Conservation (phyloP, 164 flowering plant species). For the Liquidambar formosana region DNA sequence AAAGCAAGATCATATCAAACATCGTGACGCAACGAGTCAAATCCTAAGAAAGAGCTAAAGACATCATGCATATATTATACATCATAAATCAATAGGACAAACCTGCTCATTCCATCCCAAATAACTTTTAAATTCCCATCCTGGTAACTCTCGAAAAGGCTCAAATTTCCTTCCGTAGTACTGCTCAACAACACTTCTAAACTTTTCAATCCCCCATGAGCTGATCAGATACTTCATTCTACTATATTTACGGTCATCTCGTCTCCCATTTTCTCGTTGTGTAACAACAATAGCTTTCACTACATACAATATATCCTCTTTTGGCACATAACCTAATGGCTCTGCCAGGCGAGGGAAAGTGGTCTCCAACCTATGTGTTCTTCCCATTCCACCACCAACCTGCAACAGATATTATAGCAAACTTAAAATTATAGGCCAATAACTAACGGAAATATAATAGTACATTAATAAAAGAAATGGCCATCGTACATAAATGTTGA, state of each 20-base stretch:
- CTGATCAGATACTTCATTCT: slow-evolving; percentile 93
- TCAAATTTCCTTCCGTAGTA: slow-evolving; percentile 96
- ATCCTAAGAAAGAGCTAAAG: background rate
- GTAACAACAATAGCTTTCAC: slow-evolving; percentile 97
- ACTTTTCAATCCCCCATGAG: slow-evolving; percentile 98
- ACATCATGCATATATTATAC: background rate
- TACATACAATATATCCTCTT: slow-evolving; percentile 91
- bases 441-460: background rate
- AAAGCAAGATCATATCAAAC: background rate
- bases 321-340: slow-evolving; percentile 93
- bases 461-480: background rate
- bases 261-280: slow-evolving; percentile 94
- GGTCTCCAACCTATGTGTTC: slow-evolving; percentile 83
- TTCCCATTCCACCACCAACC: slow-evolving; percentile 99
- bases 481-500: slow-evolving; percentile 81
- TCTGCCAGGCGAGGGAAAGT: slow-evolving; percentile 96
- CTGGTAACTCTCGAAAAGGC: slow-evolving; percentile 76
- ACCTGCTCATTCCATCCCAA: slow-evolving; percentile 99
- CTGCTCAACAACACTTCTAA: slow-evolving; percentile 83
- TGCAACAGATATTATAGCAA: slow-evolving; percentile 29
- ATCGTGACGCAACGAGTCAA: background rate
- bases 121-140: slow-evolving; percentile 95
- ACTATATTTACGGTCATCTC: slow-evolving; percentile 95
- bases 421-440: background rate
- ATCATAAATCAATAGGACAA: background rate